Evolutionary conservation across 2,329 filamentous ascomycete genomes (phyloP).

Genomic region (Knoxdaviesia proteae): DNA sequence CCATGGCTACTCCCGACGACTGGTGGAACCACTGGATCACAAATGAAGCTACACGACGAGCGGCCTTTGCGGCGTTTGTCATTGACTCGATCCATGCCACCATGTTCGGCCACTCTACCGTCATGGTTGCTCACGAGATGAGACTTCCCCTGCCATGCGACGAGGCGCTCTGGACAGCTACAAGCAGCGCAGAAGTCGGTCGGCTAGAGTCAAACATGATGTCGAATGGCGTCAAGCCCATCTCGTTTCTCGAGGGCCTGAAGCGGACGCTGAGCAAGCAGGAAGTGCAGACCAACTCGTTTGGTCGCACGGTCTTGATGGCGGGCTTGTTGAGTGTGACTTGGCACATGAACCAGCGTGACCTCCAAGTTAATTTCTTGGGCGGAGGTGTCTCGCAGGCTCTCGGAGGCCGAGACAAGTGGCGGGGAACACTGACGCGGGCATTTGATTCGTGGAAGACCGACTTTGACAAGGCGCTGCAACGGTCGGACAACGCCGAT

Average conservation of each 20-base stretch:
- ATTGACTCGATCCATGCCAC: slow-evolving; percentile 92
- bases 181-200: slow-evolving; percentile 68
- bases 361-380: slow-evolving; percentile 76
- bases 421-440: slow-evolving; percentile 64
- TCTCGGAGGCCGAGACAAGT: slow-evolving; percentile 74
- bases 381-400: slow-evolving; percentile 51
- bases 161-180: slow-evolving; percentile 79
- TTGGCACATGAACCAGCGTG: slow-evolving; percentile 95
- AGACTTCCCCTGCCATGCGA: slow-evolving; percentile 79
- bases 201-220: slow-evolving; percentile 63
- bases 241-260: slow-evolving; percentile 75
- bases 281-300: slow-evolving; percentile 74
- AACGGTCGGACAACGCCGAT: slow-evolving; percentile 33
- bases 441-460: slow-evolving; percentile 89
- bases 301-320: slow-evolving; percentile 86
- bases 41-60: slow-evolving; percentile 73
- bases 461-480: slow-evolving; percentile 69
- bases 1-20: slow-evolving; percentile 54
- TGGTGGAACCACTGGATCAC: slow-evolving; percentile 96
- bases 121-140: slow-evolving; percentile 95
- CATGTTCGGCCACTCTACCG: slow-evolving; percentile 93
- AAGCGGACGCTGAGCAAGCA: slow-evolving; percentile 78
- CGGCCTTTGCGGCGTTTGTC: slow-evolving; percentile 83
- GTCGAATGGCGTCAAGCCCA: slow-evolving; percentile 63
- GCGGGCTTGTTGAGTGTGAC: slow-evolving; percentile 79